Percentiles rank a stretch among this genome's conserved stretches.
phyloP scores from a whole-genome alignment of 164 flowering plant genomes.

The Chimonanthus praecox region DNA sequence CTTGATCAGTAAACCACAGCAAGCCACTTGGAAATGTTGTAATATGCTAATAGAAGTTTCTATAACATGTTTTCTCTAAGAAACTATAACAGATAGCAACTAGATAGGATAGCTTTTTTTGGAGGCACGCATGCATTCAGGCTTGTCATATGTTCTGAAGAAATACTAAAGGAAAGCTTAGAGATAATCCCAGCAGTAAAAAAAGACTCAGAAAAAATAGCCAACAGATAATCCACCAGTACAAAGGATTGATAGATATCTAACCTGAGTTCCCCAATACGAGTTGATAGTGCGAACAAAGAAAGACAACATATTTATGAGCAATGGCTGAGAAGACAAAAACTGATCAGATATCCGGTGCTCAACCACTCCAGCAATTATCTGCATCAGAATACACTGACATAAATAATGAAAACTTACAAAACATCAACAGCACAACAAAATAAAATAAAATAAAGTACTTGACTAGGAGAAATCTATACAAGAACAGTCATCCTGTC shows the following conservation, averaged over 20 bases:
- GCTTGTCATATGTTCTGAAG: neutral
- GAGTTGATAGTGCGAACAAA: constrained; percentile 68
- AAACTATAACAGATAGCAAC: neutral
- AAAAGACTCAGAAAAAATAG: no score
- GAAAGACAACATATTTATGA: constrained; percentile 74
- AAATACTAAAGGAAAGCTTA: neutral
- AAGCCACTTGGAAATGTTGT: no score
- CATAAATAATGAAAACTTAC: neutral
- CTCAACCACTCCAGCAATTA: constrained; percentile 88
- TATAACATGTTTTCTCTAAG: neutral
- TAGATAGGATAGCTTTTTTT: neutral
- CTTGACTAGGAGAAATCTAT: no score
- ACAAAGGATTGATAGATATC: constrained; percentile 11
- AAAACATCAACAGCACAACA: neutral
- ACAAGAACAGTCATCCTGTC: no score
- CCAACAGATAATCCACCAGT: neutral
- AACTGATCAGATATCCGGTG: constrained; percentile 75
- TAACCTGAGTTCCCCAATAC: constrained; percentile 89
- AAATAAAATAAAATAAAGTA: no score
- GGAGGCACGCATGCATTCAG: neutral
- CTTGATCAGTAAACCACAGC: neutral
- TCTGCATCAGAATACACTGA: constrained; percentile 23
- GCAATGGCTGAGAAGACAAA: constrained; percentile 50
- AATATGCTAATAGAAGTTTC: neutral
- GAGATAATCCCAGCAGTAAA: neutral